Evolutionary conservation across 768 basidiomycete genomes (phyloP).

Genomic region (Dioszegia aurantiaca): DNA sequence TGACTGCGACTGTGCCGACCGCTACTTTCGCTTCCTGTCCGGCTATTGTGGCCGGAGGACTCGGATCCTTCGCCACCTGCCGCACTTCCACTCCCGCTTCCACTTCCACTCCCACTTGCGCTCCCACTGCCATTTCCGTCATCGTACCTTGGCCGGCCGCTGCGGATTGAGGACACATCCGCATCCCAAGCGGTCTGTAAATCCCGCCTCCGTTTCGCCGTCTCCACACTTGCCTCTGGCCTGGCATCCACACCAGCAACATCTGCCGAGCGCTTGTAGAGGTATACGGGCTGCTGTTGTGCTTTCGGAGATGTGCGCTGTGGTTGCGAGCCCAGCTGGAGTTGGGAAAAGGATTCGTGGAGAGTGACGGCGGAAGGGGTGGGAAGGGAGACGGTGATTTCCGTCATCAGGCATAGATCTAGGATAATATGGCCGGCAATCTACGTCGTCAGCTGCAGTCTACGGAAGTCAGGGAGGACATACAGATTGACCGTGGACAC

Average conservation of each 20-base stretch:
- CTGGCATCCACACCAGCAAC: neutral
- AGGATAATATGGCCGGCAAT: conserved; percentile 81
- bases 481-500: conserved; percentile 78
- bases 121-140: conserved; percentile 22
- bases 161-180: neutral
- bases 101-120: conserved; percentile 12
- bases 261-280: conserved; percentile 7
- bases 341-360: conserved; percentile 21
- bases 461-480: conserved; percentile 12
- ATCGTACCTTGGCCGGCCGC: neutral
- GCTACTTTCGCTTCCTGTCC: neutral
- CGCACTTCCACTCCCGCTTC: neutral
- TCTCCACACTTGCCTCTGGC: neutral
- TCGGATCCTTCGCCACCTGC: neutral
- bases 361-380: conserved; percentile 9
- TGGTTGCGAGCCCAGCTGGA: conserved; percentile 7
- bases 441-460: conserved; percentile 18
- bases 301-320: neutral
- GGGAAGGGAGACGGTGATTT: conserved; percentile 63
- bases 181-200: conserved; percentile 10
- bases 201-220: conserved; percentile 6
- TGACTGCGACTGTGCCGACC: neutral
- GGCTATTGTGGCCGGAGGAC: neutral
- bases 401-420: conserved; percentile 69
- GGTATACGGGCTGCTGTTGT: conserved; percentile 3